Percentiles rank a stretch among this genome's conserved stretches.
Evolutionary conservation across 805 yeast species (phyloP).

Genomic region (Pichia manshurica): DNA sequence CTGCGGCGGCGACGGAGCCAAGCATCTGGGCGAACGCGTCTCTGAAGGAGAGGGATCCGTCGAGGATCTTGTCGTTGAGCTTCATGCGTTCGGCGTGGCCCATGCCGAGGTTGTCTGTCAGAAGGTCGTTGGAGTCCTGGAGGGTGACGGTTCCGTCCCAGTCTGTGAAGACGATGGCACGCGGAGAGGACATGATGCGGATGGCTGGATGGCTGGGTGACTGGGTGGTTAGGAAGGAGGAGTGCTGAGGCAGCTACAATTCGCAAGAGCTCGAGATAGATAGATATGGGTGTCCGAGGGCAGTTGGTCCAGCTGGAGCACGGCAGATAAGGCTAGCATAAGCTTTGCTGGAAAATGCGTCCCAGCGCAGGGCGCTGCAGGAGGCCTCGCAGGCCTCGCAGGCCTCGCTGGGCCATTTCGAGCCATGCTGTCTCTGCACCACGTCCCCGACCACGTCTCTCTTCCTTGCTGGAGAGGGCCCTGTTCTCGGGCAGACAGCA

Average conservation of each 20-base stretch:
- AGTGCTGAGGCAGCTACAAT: not conserved
- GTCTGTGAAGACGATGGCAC: slow-evolving; percentile 88
- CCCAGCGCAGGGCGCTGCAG: no score
- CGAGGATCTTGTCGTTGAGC: slow-evolving; percentile 67
- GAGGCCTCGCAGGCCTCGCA: no score
- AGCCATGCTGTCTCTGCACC: no score
- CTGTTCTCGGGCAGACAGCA: not conserved
- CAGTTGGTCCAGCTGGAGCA: no score
- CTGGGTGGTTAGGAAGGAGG: not conserved
- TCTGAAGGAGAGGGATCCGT: slow-evolving; percentile 63
- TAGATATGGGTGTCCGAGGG: not conserved
- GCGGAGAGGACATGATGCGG: slow-evolving; percentile 8
- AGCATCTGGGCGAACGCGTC: slow-evolving; percentile 85
- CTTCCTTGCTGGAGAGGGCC: no score
- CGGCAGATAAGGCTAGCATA: no score
- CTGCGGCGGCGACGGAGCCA: slow-evolving; percentile 57
- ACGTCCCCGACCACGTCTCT: no score
- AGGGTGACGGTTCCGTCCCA: slow-evolving; percentile 97
- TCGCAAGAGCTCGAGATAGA: not conserved
- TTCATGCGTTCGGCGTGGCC: slow-evolving; percentile 63
- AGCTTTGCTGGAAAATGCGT: no score
- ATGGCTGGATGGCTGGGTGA: not conserved
- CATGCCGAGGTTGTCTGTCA: slow-evolving; percentile 86
- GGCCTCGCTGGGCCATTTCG: no score
- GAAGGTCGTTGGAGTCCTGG: slow-evolving; percentile 89